These are phyloP conservation scores for Cyclotella cryptica DNA, from an alignment of 108 stramenopile species.

Conservation along the genomic window DNA sequence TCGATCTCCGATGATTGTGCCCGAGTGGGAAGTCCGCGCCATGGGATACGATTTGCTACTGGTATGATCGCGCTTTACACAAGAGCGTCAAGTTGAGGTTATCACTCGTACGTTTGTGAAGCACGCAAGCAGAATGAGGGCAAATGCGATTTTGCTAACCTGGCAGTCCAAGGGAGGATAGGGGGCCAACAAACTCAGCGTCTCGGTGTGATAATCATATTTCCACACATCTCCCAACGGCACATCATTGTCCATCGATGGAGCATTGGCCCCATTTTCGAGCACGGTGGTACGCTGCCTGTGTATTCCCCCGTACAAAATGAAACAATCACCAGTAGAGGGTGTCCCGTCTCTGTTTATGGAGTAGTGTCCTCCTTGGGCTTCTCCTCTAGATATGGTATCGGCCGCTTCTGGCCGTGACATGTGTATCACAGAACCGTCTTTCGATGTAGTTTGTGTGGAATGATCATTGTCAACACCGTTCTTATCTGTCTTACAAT, in stretches of 20 bases:
- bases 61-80: slow-evolving; percentile 21
- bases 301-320: slow-evolving; percentile 51
- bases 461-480: neutral
- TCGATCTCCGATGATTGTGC: slow-evolving; percentile 44
- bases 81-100: neutral
- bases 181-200: slow-evolving; percentile 35
- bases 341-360: neutral
- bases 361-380: slow-evolving; percentile 47
- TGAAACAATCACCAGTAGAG: slow-evolving; percentile 21
- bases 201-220: slow-evolving; percentile 49
- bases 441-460: neutral
- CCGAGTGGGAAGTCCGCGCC: slow-evolving; percentile 49
- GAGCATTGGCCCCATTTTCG: slow-evolving; percentile 7
- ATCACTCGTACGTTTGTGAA: neutral
- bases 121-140: too few species aligned
- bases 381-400: slow-evolving; percentile 44
- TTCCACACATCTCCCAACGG: slow-evolving; percentile 56
- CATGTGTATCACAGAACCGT: neutral
- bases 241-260: neutral
- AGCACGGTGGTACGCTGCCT: neutral
- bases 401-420: neutral
- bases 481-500: neutral
- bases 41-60: slow-evolving; percentile 31
- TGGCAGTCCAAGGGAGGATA: slow-evolving; percentile 50
- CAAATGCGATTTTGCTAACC: slow-evolving; percentile 4